These are phyloP conservation scores for Salicornia ramosissima DNA, from an alignment of 148 eudicot species.

Conservation along the genomic window DNA sequence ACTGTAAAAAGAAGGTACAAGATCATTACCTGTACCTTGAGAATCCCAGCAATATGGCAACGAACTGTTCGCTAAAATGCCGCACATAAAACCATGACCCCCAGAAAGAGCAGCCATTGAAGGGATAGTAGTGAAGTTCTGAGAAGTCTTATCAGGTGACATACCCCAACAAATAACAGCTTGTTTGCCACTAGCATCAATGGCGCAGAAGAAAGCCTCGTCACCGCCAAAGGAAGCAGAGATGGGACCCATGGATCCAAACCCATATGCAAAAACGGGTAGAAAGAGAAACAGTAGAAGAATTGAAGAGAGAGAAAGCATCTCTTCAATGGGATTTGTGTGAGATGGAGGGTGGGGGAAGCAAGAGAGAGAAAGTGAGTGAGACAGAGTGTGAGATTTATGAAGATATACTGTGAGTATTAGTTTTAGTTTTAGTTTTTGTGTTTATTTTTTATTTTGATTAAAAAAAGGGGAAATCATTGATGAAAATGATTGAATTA, in stretches of 20 bases:
- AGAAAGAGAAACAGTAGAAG: slow-evolving; percentile 21
- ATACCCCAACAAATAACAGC: slow-evolving; percentile 72
- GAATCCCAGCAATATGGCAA: slow-evolving; percentile 69
- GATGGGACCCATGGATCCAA: slow-evolving; percentile 86
- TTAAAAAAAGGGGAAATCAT: background rate
- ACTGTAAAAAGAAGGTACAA: slow-evolving; percentile 44
- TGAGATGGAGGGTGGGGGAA: slow-evolving; percentile 11
- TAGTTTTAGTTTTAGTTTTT: too few relatives aligned
- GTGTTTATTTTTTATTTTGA: background rate
- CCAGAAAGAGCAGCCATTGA: slow-evolving; percentile 72
- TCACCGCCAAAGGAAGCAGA: slow-evolving; percentile 59
- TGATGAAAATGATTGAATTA: background rate
- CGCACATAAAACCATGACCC: slow-evolving; percentile 72
- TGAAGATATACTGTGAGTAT: too few relatives aligned
- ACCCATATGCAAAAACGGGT: slow-evolving; percentile 40
- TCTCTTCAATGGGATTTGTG: slow-evolving; percentile 12
- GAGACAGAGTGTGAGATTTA: slow-evolving; percentile 11
- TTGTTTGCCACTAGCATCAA: slow-evolving; percentile 90
- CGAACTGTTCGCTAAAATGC: slow-evolving; percentile 63
- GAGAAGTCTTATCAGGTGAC: slow-evolving; percentile 19
- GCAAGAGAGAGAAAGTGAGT: slow-evolving; percentile 3
- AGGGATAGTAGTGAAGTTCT: slow-evolving; percentile 40
- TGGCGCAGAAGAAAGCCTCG: slow-evolving; percentile 70
- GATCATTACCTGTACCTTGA: slow-evolving; percentile 39
- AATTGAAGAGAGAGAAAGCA: slow-evolving; percentile 24